Base-by-base conservation (phyloP, 148 eudicot genomes). In the Silene latifolia region DNA sequence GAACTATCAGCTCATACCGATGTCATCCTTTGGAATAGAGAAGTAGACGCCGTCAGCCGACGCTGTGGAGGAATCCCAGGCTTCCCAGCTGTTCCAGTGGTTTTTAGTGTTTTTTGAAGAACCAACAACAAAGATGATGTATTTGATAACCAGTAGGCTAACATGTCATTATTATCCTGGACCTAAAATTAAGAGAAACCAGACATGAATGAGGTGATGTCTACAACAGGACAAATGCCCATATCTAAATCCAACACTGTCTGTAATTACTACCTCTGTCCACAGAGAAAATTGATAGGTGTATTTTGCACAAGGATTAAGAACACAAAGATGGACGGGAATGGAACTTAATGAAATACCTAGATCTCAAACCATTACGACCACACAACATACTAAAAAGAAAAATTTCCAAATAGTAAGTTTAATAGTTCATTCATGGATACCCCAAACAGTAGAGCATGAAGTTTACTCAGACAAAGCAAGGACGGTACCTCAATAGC, bases 41-140 rank as follows among this genome's bases (percentile, higher is more conserved):
- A 88, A 63, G 97, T 89, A 15, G 99, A 89, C 80, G 89, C 80
- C 63, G 99, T 78, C 83, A 97, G 89, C 48, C 99, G 84, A 67
- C 98, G 64, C 72, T 92, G 99, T 65, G 99, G 99, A 77, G 96
- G 87, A 85, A 86, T 76, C 81, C 91, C 88, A 77, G 96, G 87
- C 85, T 85, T 78, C 81, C 89, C 88, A 80, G 98, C 94, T 27
- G 98, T 89, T 56, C 98, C 99, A 70, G 90, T 80, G 75, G 99
- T 94, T 92, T 95, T 95, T 39, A 95, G 93, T 71, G 99, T 95
- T 87, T 89, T 98, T 89, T 92, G 99, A 47, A 95, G 97, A 80
- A 95, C 88, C 85, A 89, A 81, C 85, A 95, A 77, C 80, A 95
- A 76, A 65, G 98, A 88, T 54, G 99, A 92, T 66, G 89, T 87